Conservation (phyloP, 2,329 filamentous ascomycete species). For the Phialophora macrospora region DNA sequence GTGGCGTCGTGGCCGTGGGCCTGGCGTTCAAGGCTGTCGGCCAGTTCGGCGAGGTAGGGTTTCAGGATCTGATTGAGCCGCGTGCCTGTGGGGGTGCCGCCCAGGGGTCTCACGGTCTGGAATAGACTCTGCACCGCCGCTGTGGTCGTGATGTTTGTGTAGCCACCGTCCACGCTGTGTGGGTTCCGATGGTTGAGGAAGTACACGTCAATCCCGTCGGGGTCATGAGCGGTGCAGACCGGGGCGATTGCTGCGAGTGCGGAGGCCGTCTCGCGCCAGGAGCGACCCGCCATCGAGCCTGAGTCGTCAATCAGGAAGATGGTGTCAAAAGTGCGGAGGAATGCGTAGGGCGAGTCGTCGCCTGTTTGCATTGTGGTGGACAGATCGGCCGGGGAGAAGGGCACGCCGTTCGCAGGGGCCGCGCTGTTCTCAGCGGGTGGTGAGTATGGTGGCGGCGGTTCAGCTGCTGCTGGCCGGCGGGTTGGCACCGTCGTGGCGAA, state of each 20-base stretch:
- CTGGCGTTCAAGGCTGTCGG: slow-evolving; percentile 48
- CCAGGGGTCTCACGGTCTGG: slow-evolving; percentile 64
- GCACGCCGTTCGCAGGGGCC: not conserved
- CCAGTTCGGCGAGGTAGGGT: slow-evolving; percentile 69
- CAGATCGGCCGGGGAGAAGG: slow-evolving; percentile 23
- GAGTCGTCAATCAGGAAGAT: slow-evolving; percentile 91
- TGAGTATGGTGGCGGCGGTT: slow-evolving; percentile 37
- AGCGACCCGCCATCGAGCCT: slow-evolving; percentile 78
- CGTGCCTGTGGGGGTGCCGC: slow-evolving; percentile 74
- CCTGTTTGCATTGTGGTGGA: slow-evolving; percentile 40
- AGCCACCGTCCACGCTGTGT: slow-evolving; percentile 56
- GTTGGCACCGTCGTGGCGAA: slow-evolving; percentile 27
- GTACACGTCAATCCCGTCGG: slow-evolving; percentile 86
- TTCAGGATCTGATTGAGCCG: slow-evolving; percentile 73
- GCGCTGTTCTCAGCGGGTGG: slow-evolving; percentile 11
- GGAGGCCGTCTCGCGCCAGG: slow-evolving; percentile 74
- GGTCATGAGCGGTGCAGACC: slow-evolving; percentile 78
- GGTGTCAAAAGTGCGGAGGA: slow-evolving; percentile 81
- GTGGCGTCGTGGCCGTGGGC: slow-evolving; percentile 47
- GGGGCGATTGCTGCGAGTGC: slow-evolving; percentile 77
- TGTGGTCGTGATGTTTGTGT: slow-evolving; percentile 66
- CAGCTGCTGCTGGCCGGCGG: slow-evolving; percentile 26
- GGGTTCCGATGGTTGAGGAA: slow-evolving; percentile 73
- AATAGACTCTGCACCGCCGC: slow-evolving; percentile 72
- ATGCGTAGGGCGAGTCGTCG: slow-evolving; percentile 71